Conservation (phyloP, 2,329 filamentous ascomycete species). For the Aspergillus eucalypticola region DNA sequence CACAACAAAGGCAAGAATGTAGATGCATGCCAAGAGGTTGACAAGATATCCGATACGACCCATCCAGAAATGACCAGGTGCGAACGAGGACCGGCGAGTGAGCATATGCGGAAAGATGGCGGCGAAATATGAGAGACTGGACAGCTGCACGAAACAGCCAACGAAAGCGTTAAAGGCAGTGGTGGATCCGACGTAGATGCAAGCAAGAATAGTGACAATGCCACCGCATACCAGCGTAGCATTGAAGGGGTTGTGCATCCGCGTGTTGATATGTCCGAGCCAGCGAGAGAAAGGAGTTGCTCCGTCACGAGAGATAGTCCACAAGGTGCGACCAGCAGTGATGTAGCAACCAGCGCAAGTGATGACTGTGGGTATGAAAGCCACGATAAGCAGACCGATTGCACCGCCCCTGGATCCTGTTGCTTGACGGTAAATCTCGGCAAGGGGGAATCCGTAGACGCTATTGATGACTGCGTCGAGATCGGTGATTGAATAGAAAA, state of each 20-base stretch:
- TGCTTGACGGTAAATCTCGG: slow-evolving; percentile 52
- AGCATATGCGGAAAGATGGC: slow-evolving; percentile 56
- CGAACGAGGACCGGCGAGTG: slow-evolving; percentile 54
- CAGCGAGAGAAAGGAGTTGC: slow-evolving; percentile 59
- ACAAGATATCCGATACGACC: slow-evolving; percentile 52
- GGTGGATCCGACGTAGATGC: slow-evolving; percentile 57
- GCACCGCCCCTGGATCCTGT: slow-evolving; percentile 53
- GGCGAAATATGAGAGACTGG: slow-evolving; percentile 56
- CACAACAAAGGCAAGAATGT: slow-evolving; percentile 59
- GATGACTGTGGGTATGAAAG: slow-evolving; percentile 57
- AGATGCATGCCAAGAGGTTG: slow-evolving; percentile 53
- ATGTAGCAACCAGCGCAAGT: slow-evolving; percentile 59
- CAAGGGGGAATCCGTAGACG: slow-evolving; percentile 47
- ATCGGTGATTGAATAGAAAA: slow-evolving; percentile 55
- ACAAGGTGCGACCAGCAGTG: slow-evolving; percentile 63
- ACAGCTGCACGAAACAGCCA: slow-evolving; percentile 60
- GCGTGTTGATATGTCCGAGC: slow-evolving; percentile 56
- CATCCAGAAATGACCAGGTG: slow-evolving; percentile 56
- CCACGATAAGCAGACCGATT: slow-evolving; percentile 59
- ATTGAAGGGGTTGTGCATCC: slow-evolving; percentile 60
- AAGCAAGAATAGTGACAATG: slow-evolving; percentile 56
- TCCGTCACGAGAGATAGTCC: slow-evolving; percentile 60
- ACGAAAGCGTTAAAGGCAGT: slow-evolving; percentile 60
- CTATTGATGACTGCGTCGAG: slow-evolving; percentile 21
- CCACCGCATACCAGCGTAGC: slow-evolving; percentile 58